These are phyloP conservation scores for Solanum etuberosum DNA, from an alignment of 257 asterid genomes.

Conservation along the genomic window DNA sequence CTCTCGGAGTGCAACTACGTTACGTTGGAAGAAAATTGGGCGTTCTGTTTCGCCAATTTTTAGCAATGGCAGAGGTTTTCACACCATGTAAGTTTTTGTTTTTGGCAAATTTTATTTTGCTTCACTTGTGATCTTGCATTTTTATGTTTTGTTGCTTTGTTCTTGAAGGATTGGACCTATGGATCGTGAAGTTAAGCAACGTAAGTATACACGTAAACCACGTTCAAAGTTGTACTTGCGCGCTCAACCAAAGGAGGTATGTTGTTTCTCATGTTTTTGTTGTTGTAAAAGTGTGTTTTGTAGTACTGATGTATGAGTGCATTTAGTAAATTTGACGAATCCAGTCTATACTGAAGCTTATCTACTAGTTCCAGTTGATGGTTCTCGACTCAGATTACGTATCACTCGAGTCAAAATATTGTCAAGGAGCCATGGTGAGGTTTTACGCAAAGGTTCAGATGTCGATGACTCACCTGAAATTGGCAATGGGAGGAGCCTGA, in stretches of 20 bases:
- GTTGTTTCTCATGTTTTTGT: background rate
- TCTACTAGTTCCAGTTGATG: background rate
- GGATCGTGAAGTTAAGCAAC: slow-evolving; percentile 15
- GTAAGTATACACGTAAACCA: slow-evolving; percentile 1
- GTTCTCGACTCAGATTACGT: background rate
- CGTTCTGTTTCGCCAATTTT: slow-evolving; percentile 16
- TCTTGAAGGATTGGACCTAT: slow-evolving; percentile 38
- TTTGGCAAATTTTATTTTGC: background rate
- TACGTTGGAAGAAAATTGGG: slow-evolving; percentile 29
- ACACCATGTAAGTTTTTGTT: slow-evolving; percentile 27
- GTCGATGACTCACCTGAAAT: background rate
- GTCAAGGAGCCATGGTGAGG: slow-evolving; percentile 8
- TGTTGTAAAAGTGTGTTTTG: background rate
- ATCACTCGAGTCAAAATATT: background rate
- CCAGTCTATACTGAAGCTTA: background rate
- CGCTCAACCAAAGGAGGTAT: background rate
- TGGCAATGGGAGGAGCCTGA: background rate
- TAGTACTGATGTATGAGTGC: background rate
- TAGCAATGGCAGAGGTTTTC: slow-evolving; percentile 22
- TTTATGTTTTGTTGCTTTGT: background rate
- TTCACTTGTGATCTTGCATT: background rate
- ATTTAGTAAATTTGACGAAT: background rate
- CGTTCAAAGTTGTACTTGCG: background rate
- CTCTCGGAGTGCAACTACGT: background rate
- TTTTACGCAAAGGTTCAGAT: background rate